Base-by-base conservation (phyloP, 1,284 basidiomycete genomes). In the Trametes hirsuta region DNA sequence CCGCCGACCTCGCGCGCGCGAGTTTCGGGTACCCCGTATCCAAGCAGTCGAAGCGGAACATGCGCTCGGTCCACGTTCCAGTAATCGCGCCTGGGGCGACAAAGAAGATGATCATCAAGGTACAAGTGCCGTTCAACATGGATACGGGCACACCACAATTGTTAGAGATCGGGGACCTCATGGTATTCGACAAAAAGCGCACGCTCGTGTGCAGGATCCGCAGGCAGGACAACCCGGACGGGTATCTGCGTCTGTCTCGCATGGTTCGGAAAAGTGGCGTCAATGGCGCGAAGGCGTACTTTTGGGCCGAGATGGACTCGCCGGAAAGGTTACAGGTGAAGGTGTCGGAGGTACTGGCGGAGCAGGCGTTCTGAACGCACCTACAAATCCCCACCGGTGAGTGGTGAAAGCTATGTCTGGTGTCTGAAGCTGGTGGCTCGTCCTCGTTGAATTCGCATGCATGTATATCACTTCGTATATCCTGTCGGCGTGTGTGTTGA, bases 211-310 rank as follows among this genome's bases (percentile, higher is more conserved):
- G 83, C 62, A 66, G 66, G 0, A 70, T 84, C 18, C 18, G 66
- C 22, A 69, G 73, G 14, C 48, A 53, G 1, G 79, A 80, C 35
- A 71, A 74, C 25, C 68, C 74, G 4, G 60, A 53, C 0, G 77
- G 67, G 1, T 86, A 82, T 59, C 76, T 81, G 53, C 64, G 71
- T 62, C 70, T 21, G 51, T 85, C 40, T 58, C 67, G 35, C 61
- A 74, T 22, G 68, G 72, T 86, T n/a, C 69, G 69, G 40, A 66
- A 65, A 12, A 75, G 77, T 46, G 82, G 82, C 3, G 74, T 80
- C 4, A 73, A 72, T 4, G 79, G 80, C 0, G 68, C 71, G n/a
- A 86, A 84, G 68, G 84, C 80, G 0, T 86, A 85, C 66, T 85
- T 86, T 56, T 73, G 78, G 2, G 84, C 84, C 0, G 81, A 83